These are phyloP conservation scores for Clonostachys rhizophaga DNA, from an alignment of 2,329 filamentous ascomycete species.

Conservation along the genomic window DNA sequence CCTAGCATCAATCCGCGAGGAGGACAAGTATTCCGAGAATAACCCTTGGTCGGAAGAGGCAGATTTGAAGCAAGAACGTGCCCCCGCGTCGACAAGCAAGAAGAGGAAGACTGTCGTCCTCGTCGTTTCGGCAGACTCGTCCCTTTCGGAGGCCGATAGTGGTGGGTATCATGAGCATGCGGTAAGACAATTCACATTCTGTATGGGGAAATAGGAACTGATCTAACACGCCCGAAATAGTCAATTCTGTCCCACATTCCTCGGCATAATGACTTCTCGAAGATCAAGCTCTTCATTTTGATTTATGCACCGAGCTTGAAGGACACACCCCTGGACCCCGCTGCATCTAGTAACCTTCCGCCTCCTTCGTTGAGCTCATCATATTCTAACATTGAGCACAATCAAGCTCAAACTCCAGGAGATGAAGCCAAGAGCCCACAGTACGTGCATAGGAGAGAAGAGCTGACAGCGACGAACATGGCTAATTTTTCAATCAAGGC, in stretches of 20 bases:
- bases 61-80: constrained; percentile 55
- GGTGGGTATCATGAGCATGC: constrained; percentile 70
- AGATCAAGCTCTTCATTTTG: constrained; percentile 76
- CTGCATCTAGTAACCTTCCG: constrained; percentile 45
- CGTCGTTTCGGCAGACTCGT: constrained; percentile 76
- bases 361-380: constrained; percentile 70
- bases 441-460: constrained; percentile 30
- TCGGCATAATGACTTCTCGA: constrained; percentile 66
- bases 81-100: constrained; percentile 23
- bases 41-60: constrained; percentile 91
- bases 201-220: not conserved
- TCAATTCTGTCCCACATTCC: constrained; percentile 88
- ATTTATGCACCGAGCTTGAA: constrained; percentile 84
- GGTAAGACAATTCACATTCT: constrained; percentile 50
- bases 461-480: constrained; percentile 2
- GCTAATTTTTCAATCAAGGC: constrained; percentile 28
- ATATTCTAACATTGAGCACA: constrained; percentile 78
- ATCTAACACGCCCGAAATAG: constrained; percentile 32
- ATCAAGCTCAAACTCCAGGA: constrained; percentile 64
- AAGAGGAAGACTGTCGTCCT: constrained; percentile 78
- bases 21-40: constrained; percentile 81
- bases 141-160: constrained; percentile 52
- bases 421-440: constrained; percentile 58
- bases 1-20: constrained; percentile 77
- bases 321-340: constrained; percentile 50